Base-by-base conservation (phyloP, 257 asterid genomes). In the Plantago major region DNA sequence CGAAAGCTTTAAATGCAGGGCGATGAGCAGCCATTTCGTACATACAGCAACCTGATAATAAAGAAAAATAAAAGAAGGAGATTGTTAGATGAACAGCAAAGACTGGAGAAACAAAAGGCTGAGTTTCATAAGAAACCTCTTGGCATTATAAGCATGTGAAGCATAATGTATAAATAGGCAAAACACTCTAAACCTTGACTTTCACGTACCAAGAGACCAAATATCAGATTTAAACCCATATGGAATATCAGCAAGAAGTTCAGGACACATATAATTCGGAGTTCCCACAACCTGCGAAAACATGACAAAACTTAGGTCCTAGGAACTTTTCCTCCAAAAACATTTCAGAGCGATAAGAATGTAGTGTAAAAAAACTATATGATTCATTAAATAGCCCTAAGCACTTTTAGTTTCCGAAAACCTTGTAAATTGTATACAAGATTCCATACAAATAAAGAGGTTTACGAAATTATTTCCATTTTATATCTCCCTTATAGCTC, bases 231-330 rank as follows among this genome's bases (percentile, higher is more conserved):
- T 93, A 66, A 89, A 93, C 60, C 99, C 97, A 18, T 93, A 93
- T 14, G 99, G 99, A 60, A 93, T 93, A 70, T 93, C 99, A 30
- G 99, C 89, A 58, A 89, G 94, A 71, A 93, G 99, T 77, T 93
- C 99, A 10, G 99, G 99, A 63, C 99, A 93, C 99, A 93, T 93
- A 84, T 93, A 93, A 77, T 89, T 93, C 14, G 99, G 99, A 76
- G 99, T 93, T 73, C 99, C 99, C 72, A 93, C 99, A 3, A 93
- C 97, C 99, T 93, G 78, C 46, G 59, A 47, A 49, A 43, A 56
- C 18, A 60, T 60, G 53, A 63, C 46, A 44, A 42, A 53, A 58
- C 51, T 71, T 68, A 26, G 67, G 19, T 72, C 46, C 47, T 58
- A 37, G 45, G 67, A 46, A 43, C 26, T 19, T 26, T 26, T 26